Evolutionary conservation across 2,329 filamentous ascomycete species (phyloP).

Genomic region (Cadophora gregata): DNA sequence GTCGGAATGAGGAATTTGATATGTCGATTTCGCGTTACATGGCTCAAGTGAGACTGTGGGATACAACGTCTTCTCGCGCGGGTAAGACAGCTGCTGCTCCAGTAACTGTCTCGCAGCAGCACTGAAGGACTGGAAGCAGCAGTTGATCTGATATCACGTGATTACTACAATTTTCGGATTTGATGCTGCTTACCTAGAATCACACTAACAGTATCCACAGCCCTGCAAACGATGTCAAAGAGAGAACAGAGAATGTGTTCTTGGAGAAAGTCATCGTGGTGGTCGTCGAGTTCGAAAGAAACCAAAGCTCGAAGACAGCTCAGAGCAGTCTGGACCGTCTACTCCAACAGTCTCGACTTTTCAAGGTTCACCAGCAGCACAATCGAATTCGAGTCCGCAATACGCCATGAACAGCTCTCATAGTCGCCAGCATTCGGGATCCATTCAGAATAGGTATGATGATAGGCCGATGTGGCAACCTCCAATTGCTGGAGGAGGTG

Average conservation of each 20-base stretch:
- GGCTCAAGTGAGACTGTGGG: background rate
- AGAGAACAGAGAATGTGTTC: slow-evolving; percentile 42
- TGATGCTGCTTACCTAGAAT: background rate
- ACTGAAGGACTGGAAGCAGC: background rate
- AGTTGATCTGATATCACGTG: background rate
- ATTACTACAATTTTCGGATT: background rate
- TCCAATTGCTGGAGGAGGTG: slow-evolving; percentile 29
- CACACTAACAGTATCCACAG: slow-evolving; percentile 29
- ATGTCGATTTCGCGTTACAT: background rate
- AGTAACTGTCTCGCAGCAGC: background rate
- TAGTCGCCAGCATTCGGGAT: slow-evolving; percentile 24
- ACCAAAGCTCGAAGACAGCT: slow-evolving; percentile 36
- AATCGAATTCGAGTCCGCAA: slow-evolving; percentile 8
- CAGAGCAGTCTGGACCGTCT: background rate
- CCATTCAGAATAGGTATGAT: slow-evolving; percentile 34
- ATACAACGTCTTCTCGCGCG: background rate
- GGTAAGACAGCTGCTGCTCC: background rate
- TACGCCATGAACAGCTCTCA: slow-evolving; percentile 20
- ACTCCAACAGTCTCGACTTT: background rate
- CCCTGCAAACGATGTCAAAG: slow-evolving; percentile 45
- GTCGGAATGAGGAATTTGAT: background rate
- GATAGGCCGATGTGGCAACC: slow-evolving; percentile 31
- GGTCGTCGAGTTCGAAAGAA: slow-evolving; percentile 44
- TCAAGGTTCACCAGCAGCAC: slow-evolving; percentile 17
- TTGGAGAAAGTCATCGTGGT: slow-evolving; percentile 44